Conservation (phyloP, 1,284 basidiomycete genomes). For the Sanghuangporus baumii region DNA sequence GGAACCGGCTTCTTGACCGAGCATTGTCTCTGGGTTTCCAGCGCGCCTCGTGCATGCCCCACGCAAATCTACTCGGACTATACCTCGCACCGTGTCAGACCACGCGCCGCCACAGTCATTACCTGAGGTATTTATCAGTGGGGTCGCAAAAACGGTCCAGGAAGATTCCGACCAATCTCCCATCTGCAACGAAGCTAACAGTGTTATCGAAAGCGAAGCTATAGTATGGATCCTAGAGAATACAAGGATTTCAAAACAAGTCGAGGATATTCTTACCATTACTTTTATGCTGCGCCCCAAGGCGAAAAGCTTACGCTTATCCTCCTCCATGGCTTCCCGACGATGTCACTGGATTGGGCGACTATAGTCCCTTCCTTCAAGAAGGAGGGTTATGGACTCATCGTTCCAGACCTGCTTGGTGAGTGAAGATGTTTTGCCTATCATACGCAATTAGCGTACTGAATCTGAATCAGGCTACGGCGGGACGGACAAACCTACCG, state of each 20-base stretch:
- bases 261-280: conserved; percentile 21
- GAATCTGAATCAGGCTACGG: conserved; percentile 29
- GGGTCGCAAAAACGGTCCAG: too few relatives aligned
- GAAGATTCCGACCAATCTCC: too few relatives aligned
- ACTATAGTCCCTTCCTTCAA: conserved; percentile 26
- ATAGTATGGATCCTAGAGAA: conserved; percentile 17
- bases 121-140: too few relatives aligned
- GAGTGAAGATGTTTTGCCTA: background rate
- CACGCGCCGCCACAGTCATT: too few relatives aligned
- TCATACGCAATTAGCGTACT: background rate
- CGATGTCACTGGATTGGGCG: conserved; percentile 25
- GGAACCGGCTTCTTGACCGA: too few relatives aligned
- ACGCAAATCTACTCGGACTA: too few relatives aligned
- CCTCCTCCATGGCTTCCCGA: conserved; percentile 28
- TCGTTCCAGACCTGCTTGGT: conserved; percentile 49
- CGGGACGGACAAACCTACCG: conserved; percentile 28
- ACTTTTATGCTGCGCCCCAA: conserved; percentile 14
- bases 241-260: conserved; percentile 18
- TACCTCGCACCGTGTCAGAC: too few relatives aligned
- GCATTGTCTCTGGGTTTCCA: too few relatives aligned
- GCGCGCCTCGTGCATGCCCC: too few relatives aligned
- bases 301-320: conserved; percentile 22
- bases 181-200: too few relatives aligned
- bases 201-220: too few relatives aligned
- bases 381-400: conserved; percentile 41